These are phyloP conservation scores for Paraglomus brasilianum DNA, from an alignment of 192 early-diverging fungal species.

Conservation along the genomic window DNA sequence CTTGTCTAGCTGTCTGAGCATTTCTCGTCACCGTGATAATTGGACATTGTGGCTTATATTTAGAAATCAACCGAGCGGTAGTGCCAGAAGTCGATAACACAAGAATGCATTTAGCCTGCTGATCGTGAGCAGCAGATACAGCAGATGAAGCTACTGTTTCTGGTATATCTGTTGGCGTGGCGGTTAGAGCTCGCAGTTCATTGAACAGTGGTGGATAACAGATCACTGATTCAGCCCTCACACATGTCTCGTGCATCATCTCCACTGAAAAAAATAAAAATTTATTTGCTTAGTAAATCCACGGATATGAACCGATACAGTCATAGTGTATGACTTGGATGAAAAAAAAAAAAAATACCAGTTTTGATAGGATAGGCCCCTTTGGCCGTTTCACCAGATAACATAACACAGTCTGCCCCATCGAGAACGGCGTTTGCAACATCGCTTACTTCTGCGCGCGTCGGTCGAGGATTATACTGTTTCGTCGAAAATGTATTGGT, in stretches of 20 bases:
- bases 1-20: constrained; percentile 66
- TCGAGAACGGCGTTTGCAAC: constrained; percentile 98
- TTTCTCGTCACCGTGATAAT: constrained; percentile 91
- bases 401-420: constrained; percentile 98
- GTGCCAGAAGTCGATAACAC: constrained; percentile 88
- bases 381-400: constrained; percentile 98
- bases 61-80: constrained; percentile 86
- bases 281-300: no score
- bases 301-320: background rate
- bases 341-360: constrained; percentile 15
- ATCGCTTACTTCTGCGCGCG: constrained; percentile 97
- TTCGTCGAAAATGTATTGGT: constrained; percentile 44
- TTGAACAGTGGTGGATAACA: constrained; percentile 95
- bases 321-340: background rate
- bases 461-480: constrained; percentile 92
- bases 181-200: constrained; percentile 75
- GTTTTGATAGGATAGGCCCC: constrained; percentile 88
- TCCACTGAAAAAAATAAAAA: constrained; percentile 46
- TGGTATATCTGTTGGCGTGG: constrained; percentile 75
- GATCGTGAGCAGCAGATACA: constrained; percentile 78
- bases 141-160: constrained; percentile 93
- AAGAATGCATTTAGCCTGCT: constrained; percentile 84
- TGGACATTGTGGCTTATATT: constrained; percentile 90
- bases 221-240: constrained; percentile 89
- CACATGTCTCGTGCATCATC: constrained; percentile 94